These are phyloP conservation scores for Drechslerella stenobrocha DNA, from an alignment of 2,329 filamentous ascomycete genomes.

Conservation along the genomic window DNA sequence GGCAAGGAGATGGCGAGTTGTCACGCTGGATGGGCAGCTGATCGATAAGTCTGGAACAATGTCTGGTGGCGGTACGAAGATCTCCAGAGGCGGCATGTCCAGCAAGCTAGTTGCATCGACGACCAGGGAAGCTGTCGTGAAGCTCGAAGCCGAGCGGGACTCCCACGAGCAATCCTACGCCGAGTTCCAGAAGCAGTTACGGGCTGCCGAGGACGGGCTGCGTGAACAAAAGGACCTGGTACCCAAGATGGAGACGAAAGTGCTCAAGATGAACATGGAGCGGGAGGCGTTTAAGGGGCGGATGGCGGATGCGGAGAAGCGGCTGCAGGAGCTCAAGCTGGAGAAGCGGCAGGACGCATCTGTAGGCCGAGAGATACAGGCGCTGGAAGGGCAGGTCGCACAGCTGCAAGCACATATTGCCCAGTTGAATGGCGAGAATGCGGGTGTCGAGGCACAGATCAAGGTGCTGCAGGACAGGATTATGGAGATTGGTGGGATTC, in stretches of 20 bases:
- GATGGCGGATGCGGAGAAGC: conserved; percentile 77
- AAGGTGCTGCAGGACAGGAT: conserved; percentile 92
- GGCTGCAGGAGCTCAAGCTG: conserved; percentile 78
- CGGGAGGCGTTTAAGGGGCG: conserved; percentile 84
- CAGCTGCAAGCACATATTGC: conserved; percentile 76
- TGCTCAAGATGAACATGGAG: conserved; percentile 87
- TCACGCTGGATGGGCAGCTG: conserved; percentile 89
- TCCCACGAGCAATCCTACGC: conserved; percentile 78
- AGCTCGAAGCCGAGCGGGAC: conserved; percentile 85
- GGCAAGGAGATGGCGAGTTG: conserved; percentile 89
- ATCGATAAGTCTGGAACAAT: conserved; percentile 99
- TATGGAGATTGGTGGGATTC: conserved; percentile 96
- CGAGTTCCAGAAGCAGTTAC: conserved; percentile 80
- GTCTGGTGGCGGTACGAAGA: conserved; percentile 91
- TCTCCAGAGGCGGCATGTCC: conserved; percentile 93
- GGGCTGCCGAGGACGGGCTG: conserved; percentile 73
- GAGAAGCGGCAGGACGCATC: conserved; percentile 62
- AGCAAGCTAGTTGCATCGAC: conserved; percentile 88
- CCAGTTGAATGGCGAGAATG: conserved; percentile 79
- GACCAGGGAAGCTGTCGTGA: conserved; percentile 81
- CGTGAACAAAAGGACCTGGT: conserved; percentile 75
- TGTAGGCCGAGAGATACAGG: conserved; percentile 75
- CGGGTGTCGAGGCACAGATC: conserved; percentile 88
- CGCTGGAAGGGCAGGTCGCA: conserved; percentile 75
- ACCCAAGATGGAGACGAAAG: conserved; percentile 81